Evolutionary conservation across 768 basidiomycete genomes (phyloP).

Genomic region (Agaricus subrufescens): DNA sequence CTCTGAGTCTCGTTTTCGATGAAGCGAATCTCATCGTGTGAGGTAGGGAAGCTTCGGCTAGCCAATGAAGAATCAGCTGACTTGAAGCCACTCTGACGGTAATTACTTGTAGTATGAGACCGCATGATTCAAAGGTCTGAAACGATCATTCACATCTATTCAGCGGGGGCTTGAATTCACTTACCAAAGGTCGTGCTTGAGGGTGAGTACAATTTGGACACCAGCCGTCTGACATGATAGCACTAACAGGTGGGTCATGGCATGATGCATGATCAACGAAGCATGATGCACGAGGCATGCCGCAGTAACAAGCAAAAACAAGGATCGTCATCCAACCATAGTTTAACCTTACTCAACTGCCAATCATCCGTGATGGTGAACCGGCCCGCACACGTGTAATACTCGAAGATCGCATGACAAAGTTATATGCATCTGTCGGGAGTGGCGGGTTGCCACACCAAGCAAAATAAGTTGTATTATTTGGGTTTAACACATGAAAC

Average conservation of each 20-base stretch:
- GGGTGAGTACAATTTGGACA: not conserved
- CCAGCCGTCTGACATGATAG: not conserved
- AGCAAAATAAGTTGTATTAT: no score
- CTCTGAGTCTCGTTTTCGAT: not conserved
- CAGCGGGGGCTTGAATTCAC: not conserved
- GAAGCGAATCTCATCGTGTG: not conserved
- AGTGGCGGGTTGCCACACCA: no score
- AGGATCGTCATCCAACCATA: not conserved
- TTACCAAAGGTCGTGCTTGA: not conserved
- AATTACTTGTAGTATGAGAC: not conserved
- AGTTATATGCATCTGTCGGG: no score
- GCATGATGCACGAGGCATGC: not conserved
- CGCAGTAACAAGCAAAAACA: not conserved
- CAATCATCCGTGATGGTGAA: no score
- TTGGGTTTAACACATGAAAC: not conserved
- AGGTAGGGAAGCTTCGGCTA: not conserved
- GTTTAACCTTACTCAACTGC: not conserved
- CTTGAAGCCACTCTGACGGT: not conserved
- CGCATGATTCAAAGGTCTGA: not conserved
- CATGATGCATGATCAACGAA: not conserved
- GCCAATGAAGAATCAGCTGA: not conserved
- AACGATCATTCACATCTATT: not conserved
- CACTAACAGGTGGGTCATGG: not conserved
- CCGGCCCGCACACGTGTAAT: no score
- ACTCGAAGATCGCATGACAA: no score